Evolutionary conservation across 2,329 filamentous ascomycete species (phyloP).

Genomic region (Pestalotiopsis sp.): DNA sequence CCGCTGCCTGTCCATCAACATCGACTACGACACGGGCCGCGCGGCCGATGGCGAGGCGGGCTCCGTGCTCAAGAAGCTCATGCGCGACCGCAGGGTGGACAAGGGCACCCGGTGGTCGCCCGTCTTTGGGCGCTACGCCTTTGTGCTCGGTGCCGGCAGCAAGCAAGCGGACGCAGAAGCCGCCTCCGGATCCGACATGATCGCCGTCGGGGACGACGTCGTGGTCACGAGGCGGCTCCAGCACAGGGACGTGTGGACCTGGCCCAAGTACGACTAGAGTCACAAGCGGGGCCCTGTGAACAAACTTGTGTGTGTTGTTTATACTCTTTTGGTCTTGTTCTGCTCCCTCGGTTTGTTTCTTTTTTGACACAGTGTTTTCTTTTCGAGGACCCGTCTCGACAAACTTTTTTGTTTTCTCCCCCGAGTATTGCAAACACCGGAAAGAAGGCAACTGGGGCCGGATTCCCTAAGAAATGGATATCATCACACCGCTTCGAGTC

Average conservation of each 20-base stretch:
- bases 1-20: slow-evolving; percentile 69
- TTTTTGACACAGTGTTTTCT: neutral
- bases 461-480: neutral
- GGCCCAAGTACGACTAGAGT: slow-evolving; percentile 34
- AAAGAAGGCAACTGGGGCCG: neutral
- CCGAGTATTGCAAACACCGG: neutral
- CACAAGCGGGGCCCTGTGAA: neutral
- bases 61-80: slow-evolving; percentile 68
- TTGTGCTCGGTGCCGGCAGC: slow-evolving; percentile 40
- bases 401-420: neutral
- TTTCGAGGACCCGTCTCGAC: neutral
- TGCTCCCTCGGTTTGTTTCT: neutral
- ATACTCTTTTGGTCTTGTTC: no score
- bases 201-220: slow-evolving; percentile 57
- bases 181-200: slow-evolving; percentile 31
- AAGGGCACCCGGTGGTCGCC: slow-evolving; percentile 67
- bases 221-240: slow-evolving; percentile 49
- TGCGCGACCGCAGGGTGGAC: slow-evolving; percentile 72
- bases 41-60: slow-evolving; percentile 57
- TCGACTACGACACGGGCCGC: slow-evolving; percentile 69
- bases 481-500: neutral
- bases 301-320: no score
- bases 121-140: slow-evolving; percentile 74
- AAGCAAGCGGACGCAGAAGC: no score
- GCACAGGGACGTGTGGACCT: slow-evolving; percentile 57